A percentile compares a stretch with the other conserved stretches of the same genome.
phyloP scores from a whole-genome alignment of 139 green algal species.

The Chlorella vulgaris region DNA sequence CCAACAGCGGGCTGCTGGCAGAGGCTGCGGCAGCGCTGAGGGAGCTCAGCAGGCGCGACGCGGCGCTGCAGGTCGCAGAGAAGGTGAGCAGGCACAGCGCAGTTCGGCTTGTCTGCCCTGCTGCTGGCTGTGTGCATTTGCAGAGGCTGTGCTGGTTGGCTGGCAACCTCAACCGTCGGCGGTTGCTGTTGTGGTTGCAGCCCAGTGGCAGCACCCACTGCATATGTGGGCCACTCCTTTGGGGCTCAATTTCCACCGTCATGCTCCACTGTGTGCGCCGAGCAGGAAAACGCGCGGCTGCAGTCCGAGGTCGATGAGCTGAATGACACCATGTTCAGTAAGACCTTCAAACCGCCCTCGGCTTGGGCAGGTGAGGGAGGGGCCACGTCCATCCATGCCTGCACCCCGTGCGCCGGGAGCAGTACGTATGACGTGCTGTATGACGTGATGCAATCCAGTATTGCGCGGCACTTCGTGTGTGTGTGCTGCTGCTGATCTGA shows the following conservation, averaged over 20 bases:
- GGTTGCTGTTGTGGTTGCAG: too few species aligned
- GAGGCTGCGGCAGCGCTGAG: conserved; percentile 43
- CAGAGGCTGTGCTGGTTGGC: too few species aligned
- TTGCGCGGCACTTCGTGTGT: too few species aligned
- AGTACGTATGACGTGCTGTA: not conserved
- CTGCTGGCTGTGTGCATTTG: too few species aligned
- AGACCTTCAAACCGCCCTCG: conserved; percentile 62
- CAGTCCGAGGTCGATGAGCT: conserved; percentile 50
- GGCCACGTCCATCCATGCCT: not conserved
- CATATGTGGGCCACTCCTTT: not conserved
- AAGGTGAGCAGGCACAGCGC: conserved; percentile 12
- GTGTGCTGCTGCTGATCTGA: too few species aligned
- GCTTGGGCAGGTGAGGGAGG: conserved; percentile 50
- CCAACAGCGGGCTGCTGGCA: conserved; percentile 40
- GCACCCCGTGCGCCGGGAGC: not conserved
- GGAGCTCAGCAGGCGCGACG: conserved; percentile 38
- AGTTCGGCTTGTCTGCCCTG: too few species aligned
- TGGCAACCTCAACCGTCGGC: too few species aligned
- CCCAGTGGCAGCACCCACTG: too few species aligned
- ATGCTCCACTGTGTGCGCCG: too few species aligned
- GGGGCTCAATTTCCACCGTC: not conserved
- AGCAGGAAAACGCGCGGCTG: conserved; percentile 40
- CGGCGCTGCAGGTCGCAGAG: conserved; percentile 26
- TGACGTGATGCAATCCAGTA: too few species aligned
- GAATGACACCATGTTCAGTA: conserved; percentile 61